These are phyloP conservation scores for Claviceps sorghi DNA, from an alignment of 2,329 filamentous ascomycete species.

Conservation along the genomic window DNA sequence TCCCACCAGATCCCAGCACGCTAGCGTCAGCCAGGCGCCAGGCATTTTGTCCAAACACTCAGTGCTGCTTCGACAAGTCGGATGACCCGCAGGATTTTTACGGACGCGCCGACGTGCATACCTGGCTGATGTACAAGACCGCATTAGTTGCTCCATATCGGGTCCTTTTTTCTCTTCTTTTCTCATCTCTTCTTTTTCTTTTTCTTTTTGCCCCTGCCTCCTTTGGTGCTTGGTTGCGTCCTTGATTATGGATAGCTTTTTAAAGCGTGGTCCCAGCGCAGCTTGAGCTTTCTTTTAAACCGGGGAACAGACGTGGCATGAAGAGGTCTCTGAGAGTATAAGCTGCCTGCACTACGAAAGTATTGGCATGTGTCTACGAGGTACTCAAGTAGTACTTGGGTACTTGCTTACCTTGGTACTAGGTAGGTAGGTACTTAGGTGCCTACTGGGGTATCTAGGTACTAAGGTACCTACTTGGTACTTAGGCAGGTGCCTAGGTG, in stretches of 20 bases:
- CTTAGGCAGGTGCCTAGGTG: too few species aligned
- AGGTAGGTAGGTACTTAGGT: too few species aligned
- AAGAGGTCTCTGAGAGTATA: too few species aligned
- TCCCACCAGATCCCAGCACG: not conserved
- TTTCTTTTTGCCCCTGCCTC: not conserved
- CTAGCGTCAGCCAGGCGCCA: not conserved
- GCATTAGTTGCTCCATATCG: not conserved
- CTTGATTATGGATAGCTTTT: not conserved
- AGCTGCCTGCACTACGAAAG: not conserved
- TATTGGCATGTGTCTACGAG: too few species aligned
- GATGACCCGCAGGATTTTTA: slow-evolving; percentile 7
- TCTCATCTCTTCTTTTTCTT: too few species aligned
- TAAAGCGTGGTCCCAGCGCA: not conserved
- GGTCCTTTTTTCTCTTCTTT: not conserved
- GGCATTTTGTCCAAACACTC: slow-evolving; percentile 3
- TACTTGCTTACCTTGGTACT: too few species aligned
- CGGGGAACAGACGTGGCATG: too few species aligned
- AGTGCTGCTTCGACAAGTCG: not conserved
- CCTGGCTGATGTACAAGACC: not conserved
- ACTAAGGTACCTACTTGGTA: too few species aligned
- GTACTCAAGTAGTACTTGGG: too few species aligned
- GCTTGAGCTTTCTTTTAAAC: too few species aligned
- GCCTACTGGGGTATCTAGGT: too few species aligned
- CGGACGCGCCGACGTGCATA: not conserved
- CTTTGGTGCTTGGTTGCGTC: too few species aligned